A percentile compares a stretch with the other conserved stretches of the same genome.
Evolutionary conservation across 306 rosid species (phyloP).

Genomic region (Castanopsis chinensis): DNA sequence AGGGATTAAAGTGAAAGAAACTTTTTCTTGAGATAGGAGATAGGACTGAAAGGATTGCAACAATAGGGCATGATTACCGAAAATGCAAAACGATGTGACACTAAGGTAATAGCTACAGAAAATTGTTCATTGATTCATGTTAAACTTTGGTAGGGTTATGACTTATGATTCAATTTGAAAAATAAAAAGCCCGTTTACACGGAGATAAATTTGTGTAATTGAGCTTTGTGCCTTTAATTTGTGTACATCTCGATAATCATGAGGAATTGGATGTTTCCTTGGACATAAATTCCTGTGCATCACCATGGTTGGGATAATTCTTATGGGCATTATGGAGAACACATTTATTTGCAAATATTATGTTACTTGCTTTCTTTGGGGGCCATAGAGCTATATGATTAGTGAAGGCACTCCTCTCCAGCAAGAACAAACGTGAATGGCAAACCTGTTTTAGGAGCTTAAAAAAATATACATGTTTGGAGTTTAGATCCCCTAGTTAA

Average conservation of each 20-base stretch:
- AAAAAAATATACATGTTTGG: no score
- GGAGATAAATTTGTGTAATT: conserved; percentile 11
- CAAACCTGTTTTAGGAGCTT: no score
- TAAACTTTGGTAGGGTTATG: conserved; percentile 33
- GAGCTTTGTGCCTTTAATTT: neutral
- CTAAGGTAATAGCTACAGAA: neutral
- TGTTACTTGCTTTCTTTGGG: no score
- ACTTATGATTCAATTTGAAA: conserved; percentile 12
- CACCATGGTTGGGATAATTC: neutral
- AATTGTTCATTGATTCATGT: conserved; percentile 23
- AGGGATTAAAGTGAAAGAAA: conserved; percentile 10
- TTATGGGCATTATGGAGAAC: neutral
- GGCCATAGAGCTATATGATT: no score
- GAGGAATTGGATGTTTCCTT: neutral
- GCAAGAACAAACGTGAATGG: no score
- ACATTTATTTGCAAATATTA: neutral
- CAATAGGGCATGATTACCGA: conserved; percentile 16
- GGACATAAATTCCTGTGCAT: neutral
- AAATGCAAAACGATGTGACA: conserved; percentile 3
- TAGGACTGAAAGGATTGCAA: conserved; percentile 23
- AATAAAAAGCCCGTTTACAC: conserved; percentile 1
- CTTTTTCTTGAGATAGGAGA: conserved; percentile 20
- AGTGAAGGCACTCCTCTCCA: no score
- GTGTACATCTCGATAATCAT: neutral
- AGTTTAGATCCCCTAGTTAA: no score